Evolutionary conservation across 1,139 yeast genomes (phyloP).

Genomic region (Arxiozyma bovina): DNA sequence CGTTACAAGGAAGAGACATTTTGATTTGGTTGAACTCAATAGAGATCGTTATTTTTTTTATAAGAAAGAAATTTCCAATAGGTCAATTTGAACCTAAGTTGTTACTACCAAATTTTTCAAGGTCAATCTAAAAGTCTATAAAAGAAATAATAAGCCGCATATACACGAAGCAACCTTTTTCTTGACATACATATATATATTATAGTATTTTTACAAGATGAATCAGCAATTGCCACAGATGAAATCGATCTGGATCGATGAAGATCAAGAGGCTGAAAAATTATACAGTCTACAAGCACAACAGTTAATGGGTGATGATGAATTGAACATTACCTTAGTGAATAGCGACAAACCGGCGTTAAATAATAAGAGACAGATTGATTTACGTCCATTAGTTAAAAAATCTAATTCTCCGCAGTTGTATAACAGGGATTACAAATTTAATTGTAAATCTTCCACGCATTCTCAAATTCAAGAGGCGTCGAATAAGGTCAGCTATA

Average conservation of each 20-base stretch:
- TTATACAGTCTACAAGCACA: conserved; percentile 27
- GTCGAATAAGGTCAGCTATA: conserved; percentile 4
- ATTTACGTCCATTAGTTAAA: conserved; percentile 28
- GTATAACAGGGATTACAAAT: neutral
- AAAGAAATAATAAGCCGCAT: neutral
- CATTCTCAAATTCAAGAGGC: neutral
- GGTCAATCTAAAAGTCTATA: too few relatives aligned
- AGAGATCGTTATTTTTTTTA: too few relatives aligned
- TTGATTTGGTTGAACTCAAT: too few relatives aligned
- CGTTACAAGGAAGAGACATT: too few relatives aligned
- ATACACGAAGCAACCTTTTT: neutral
- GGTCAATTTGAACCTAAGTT: neutral
- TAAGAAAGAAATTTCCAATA: too few relatives aligned
- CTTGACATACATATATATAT: too few relatives aligned
- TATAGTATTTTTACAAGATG: neutral
- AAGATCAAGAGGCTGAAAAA: conserved; percentile 31
- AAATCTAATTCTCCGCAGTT: neutral
- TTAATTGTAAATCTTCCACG: neutral
- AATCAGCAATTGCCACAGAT: conserved; percentile 25
- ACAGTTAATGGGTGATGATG: conserved; percentile 25
- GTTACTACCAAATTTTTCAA: too few relatives aligned
- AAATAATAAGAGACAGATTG: conserved; percentile 28
- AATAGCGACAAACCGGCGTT: conserved; percentile 31
- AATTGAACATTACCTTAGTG: conserved; percentile 26
- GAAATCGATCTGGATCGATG: conserved; percentile 37